Conservation (phyloP, 73 alveolate genomes). For the Paramecium sonneborni region DNA sequence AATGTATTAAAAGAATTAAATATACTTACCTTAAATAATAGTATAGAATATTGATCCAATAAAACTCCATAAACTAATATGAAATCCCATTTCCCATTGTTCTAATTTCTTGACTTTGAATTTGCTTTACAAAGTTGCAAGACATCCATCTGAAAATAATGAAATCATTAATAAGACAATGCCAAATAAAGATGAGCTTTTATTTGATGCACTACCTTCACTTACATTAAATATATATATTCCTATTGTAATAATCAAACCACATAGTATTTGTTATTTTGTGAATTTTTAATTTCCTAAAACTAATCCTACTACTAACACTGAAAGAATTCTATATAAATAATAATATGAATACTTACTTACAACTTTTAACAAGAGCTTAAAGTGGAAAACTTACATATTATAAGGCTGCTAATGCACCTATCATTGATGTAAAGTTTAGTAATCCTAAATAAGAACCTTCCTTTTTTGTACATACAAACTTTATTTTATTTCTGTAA, state of each 20-base stretch:
- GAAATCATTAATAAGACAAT: not conserved
- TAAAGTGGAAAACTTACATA: conserved; percentile 65
- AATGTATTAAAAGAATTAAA: not conserved
- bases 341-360: not conserved
- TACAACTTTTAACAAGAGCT: conserved; percentile 64
- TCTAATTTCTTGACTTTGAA: not conserved
- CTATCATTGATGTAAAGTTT: conserved; percentile 46
- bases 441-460: conserved; percentile 42
- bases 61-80: not conserved
- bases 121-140: conserved; percentile 40
- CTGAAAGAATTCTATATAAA: conserved; percentile 50
- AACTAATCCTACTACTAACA: conserved; percentile 54
- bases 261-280: conserved; percentile 22
- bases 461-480: not conserved
- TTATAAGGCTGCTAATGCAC: conserved; percentile 50
- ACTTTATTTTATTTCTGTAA: not conserved
- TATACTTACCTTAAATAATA: not conserved
- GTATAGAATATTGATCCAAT: conserved; percentile 9
- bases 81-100: conserved; percentile 37
- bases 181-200: conserved; percentile 41
- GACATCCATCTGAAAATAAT: conserved; percentile 55
- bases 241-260: conserved; percentile 55
- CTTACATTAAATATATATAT: conserved; percentile 11
- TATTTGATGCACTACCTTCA: not conserved
- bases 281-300: conserved; percentile 50